phyloP scores from a whole-genome alignment of 2,329 filamentous ascomycete species.

The Neofusicoccum laricinum region DNA sequence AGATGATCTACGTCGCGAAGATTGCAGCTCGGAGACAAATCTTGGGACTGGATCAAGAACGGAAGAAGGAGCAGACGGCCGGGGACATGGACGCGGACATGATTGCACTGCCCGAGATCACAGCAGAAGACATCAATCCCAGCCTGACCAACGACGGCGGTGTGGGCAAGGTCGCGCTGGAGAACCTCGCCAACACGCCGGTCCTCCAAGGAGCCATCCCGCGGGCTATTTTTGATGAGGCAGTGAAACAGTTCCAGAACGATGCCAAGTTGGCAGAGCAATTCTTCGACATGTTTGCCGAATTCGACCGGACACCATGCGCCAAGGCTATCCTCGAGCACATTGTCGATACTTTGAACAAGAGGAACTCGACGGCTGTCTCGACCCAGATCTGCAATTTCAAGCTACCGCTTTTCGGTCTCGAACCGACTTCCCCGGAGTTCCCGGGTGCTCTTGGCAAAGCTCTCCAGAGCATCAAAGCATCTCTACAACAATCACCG shows the following conservation, averaged over 20 bases:
- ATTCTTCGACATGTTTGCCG: constrained; percentile 77
- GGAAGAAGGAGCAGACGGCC: constrained; percentile 36
- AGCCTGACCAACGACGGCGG: constrained; percentile 50
- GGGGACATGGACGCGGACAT: constrained; percentile 53
- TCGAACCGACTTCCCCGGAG: constrained; percentile 61
- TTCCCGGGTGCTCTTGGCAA: constrained; percentile 71
- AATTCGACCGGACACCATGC: constrained; percentile 66
- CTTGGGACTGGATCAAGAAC: constrained; percentile 56
- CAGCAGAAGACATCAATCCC: constrained; percentile 61
- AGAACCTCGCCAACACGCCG: constrained; percentile 68
- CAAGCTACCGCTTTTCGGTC: constrained; percentile 65
- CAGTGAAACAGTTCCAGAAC: constrained; percentile 73
- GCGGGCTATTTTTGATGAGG: constrained; percentile 83
- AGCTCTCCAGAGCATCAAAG: constrained; percentile 62
- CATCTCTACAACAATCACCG: constrained; percentile 40
- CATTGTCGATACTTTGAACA: constrained; percentile 64
- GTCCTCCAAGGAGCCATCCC: constrained; percentile 92
- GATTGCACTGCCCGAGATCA: constrained; percentile 58
- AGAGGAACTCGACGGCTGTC: constrained; percentile 52
- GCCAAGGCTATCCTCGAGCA: constrained; percentile 68
- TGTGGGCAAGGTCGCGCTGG: constrained; percentile 54
- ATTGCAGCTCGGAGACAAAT: constrained; percentile 71
- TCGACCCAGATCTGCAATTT: constrained; percentile 68
- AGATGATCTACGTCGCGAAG: constrained; percentile 88
- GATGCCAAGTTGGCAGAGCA: constrained; percentile 63